Base-by-base conservation (phyloP, 148 eudicot species). In the Rhododendron vialii region DNA sequence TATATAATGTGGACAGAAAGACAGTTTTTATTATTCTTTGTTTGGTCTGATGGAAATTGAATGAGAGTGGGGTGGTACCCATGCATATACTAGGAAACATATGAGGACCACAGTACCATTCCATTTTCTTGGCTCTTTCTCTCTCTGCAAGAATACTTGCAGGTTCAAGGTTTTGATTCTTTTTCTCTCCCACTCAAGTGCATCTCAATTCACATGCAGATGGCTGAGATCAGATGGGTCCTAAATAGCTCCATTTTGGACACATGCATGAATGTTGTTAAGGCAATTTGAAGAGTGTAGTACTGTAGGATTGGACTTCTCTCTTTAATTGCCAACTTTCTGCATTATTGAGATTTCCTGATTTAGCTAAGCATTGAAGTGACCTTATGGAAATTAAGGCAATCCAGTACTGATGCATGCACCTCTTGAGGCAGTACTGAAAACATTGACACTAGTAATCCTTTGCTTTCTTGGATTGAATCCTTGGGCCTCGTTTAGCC, bases 101-200 rank as follows among this genome's bases (percentile, higher is more conserved):
- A 77, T 76, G 3, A 47, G 85, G 85, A 71, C 79, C 84, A 82
- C 75, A 43, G 33, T 38, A 82, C 84, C 84, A 82, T 82, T 63
- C 45, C 22, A 82, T 61, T 11, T 82, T 82, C 22, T 82, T 38
- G 75, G 74, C 74, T 82, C 51, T 61, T 82, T 82, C 9, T 41
- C 11, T 47, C 75, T 61, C 51, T 38, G 84, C 84, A 82, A 82
- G 53, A 59, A 82, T 82, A 45, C 45, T 82, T 28, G 84, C 45
- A 48, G 26, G 57, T 69, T 69, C 75, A 69, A 69, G 6, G 61
- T 45, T 47, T n/a, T 41, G 83, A 38, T 51, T n/a, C 75, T 57
- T 36, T 77, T n/a, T 61, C 36, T 63, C 48, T 3, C 57, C 53
- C 79, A 26, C 36, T 30, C 5, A 5, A 35, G 78, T 17, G 83